A percentile compares a stretch with the other conserved stretches of the same genome.
These are phyloP conservation scores for Fusarium sp. DNA, from an alignment of 2,329 filamentous ascomycete genomes.

Conservation along the genomic window DNA sequence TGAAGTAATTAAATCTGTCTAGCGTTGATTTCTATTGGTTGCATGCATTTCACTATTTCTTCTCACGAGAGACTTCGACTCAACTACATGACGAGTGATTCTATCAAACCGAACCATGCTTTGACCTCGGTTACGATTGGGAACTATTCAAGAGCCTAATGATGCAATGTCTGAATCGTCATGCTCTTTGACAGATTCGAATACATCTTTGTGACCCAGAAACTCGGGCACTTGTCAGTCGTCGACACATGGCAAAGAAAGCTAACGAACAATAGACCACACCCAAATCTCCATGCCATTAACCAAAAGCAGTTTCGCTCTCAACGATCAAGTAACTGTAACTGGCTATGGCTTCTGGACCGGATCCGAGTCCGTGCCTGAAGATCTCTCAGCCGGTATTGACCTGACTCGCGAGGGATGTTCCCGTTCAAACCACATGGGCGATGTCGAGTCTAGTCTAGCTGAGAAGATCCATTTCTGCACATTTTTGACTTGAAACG, in stretches of 20 bases:
- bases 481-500: constrained; percentile 15
- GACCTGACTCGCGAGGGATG: constrained; percentile 38
- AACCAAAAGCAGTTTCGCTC: constrained; percentile 33
- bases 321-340: constrained; percentile 7
- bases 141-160: background rate
- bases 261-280: constrained; percentile 22
- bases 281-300: constrained; percentile 15
- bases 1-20: background rate
- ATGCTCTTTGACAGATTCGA: background rate
- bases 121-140: background rate
- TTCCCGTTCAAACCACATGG: constrained; percentile 16
- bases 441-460: background rate
- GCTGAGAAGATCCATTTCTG: background rate
- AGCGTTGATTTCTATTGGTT: background rate
- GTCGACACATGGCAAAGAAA: background rate
- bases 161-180: background rate
- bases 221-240: background rate
- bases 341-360: constrained; percentile 17
- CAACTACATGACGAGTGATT: background rate
- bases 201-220: background rate
- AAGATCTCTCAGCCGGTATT: constrained; percentile 36
- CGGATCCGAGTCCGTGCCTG: constrained; percentile 42
- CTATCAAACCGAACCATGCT: background rate
- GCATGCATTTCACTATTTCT: background rate
- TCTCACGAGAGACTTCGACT: background rate